Conservation (phyloP, 257 asterid genomes). For the Penstemon barbatus region DNA sequence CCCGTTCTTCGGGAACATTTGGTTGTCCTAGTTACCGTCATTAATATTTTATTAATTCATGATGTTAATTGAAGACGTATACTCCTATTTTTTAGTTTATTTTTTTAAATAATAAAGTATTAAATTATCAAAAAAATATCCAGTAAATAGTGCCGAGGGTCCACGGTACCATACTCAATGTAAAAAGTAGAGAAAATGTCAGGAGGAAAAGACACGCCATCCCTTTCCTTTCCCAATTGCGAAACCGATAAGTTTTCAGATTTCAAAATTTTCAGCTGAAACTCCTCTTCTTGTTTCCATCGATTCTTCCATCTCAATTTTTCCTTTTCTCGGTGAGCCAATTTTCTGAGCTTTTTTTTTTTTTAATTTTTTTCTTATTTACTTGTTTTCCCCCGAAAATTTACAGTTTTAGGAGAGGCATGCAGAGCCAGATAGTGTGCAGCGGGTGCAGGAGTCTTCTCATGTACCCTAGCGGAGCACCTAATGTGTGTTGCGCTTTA, state of each 20-base stretch:
- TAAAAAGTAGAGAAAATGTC: conserved; percentile 26
- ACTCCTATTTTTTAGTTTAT: no score
- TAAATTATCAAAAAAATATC: no score
- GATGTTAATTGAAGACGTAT: no score
- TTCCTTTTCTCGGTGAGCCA: conserved; percentile 21
- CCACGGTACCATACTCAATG: background rate
- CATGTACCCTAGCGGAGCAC: conserved; percentile 84
- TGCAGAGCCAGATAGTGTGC: conserved; percentile 97
- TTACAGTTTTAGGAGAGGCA: conserved; percentile 37
- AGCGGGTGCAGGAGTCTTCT: conserved; percentile 86
- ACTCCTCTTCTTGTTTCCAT: conserved; percentile 19
- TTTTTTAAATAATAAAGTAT: no score
- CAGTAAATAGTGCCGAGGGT: no score
- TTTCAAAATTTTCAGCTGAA: conserved; percentile 25
- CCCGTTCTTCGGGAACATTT: no score
- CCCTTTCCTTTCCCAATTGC: conserved; percentile 26
- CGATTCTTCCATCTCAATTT: conserved; percentile 11
- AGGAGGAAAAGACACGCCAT: conserved; percentile 18
- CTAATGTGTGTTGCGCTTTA: conserved; percentile 86
- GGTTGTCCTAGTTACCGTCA: no score
- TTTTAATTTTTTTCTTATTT: conserved; percentile 14
- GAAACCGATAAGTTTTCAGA: conserved; percentile 24
- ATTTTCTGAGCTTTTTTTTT: conserved; percentile 8
- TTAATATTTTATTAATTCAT: no score
- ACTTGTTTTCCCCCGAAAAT: background rate